Base-by-base conservation (phyloP, 495 filamentous ascomycete species). In the Talaromyces liani region DNA sequence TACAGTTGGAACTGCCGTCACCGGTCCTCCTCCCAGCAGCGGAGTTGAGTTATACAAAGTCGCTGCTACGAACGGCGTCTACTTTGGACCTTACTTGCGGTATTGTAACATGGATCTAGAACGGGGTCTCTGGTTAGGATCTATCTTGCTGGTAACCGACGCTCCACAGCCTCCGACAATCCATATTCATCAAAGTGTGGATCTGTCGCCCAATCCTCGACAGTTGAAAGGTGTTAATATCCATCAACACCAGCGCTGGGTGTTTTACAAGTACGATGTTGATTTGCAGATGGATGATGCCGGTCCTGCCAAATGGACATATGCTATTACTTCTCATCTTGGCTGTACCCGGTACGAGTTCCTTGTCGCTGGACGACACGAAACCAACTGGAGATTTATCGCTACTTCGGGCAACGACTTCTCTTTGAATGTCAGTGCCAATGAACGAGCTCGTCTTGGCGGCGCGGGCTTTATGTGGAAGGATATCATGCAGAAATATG, bases 61-160 rank as follows among this genome's bases (percentile, higher is more conserved):
- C 57, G 86, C 87, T 54, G 92, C 94, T 4, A 95, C 91, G 2
- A 98, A 98, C 64, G 93, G 92, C n/a, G 94, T 98, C 16, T 98
- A 98, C 72, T 98, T 98, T 73, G 94, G 94, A 1, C 94, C 94
- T 0, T 98, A 97, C 72, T 80, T 98, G 49, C 81, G 93, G 65
- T 98, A 98, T 70, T 90, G 91, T 4, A 98, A 98, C 70, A 97
- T 98, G 93, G 91, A 98, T 63, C 68, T 97, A 36, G 93, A 97
- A 70, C 88, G 87, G 68, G 94, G 95, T 2, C 66, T 93, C 34
- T 98, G 94, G 94, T 75, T 93, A 10, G 92, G 92, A 9, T 89
- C 86, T 2, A 89, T 91, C 67, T 75, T 91, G 65, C 85, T 98
- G 25, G 86, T 97, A 12, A 96, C 93, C 1, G 93, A 97, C 69